Conservation (phyloP, 148 eudicot genomes). For the Gaultheria prostrata region DNA sequence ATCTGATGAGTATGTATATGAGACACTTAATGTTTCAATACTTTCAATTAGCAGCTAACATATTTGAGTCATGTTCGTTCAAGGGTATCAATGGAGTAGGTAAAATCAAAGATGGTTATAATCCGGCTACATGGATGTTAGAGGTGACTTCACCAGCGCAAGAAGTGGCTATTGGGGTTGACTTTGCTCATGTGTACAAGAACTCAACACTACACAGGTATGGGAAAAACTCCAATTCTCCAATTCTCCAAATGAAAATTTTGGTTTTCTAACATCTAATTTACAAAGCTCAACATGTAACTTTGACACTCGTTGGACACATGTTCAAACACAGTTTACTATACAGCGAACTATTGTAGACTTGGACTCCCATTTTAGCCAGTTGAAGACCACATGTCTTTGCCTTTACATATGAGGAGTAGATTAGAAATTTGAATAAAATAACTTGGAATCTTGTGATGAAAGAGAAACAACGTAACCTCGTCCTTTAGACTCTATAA, state of each 20-base stretch:
- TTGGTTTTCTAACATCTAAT: not conserved
- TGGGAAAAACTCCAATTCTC: not conserved
- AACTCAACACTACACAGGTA: constrained; percentile 51
- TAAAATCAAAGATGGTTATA: constrained; percentile 65
- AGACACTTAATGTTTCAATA: not conserved
- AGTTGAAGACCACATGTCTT: too few species aligned
- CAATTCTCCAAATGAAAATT: not conserved
- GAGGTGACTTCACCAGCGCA: constrained; percentile 58
- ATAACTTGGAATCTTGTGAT: not conserved
- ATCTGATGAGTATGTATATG: not conserved
- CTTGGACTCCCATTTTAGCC: not conserved
- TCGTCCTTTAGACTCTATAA: not conserved
- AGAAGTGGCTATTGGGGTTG: constrained; percentile 47
- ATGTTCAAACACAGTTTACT: not conserved
- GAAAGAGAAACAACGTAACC: not conserved
- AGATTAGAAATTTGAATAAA: not conserved
- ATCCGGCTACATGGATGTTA: constrained; percentile 81
- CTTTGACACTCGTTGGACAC: not conserved
- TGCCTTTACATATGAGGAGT: not conserved
- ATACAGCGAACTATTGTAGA: too few species aligned
- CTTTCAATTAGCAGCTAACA: not conserved
- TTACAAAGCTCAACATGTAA: not conserved
- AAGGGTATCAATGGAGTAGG: constrained; percentile 51
- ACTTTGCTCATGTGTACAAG: constrained; percentile 51
- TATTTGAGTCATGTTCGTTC: not conserved